These are phyloP conservation scores for Taiwanofungus camphoratus DNA, from an alignment of 1,284 basidiomycete genomes.

Conservation along the genomic window DNA sequence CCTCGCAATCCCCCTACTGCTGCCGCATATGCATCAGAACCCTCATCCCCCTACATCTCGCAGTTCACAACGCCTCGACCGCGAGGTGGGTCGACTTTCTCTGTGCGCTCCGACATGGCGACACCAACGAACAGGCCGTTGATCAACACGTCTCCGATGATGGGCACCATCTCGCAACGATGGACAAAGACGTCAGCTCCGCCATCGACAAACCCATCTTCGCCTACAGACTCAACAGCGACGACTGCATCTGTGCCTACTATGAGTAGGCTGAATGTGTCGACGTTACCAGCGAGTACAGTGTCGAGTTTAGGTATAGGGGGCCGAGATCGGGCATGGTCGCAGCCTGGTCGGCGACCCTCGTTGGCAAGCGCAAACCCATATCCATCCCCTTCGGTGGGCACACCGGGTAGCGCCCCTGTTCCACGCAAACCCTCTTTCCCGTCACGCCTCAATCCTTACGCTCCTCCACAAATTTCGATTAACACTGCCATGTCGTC, in stretches of 20 bases:
- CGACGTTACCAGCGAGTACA: conserved; percentile 37
- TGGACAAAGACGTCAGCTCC: conserved; percentile 58
- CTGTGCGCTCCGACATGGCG: conserved; percentile 37
- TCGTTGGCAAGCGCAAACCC: conserved; percentile 31
- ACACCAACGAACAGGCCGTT: conserved; percentile 27
- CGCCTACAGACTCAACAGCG: conserved; percentile 50
- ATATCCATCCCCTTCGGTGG: conserved; percentile 24
- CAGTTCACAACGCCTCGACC: conserved; percentile 41
- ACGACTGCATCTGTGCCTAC: conserved; percentile 38
- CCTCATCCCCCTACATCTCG: conserved; percentile 23
- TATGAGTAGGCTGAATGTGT: conserved; percentile 33
- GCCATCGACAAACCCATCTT: conserved; percentile 41
- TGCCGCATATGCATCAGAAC: conserved; percentile 11
- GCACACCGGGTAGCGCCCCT: conserved; percentile 25
- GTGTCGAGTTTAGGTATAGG: conserved; percentile 25
- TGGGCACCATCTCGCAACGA: conserved; percentile 67
- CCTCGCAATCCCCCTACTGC: conserved; percentile 27
- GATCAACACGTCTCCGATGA: conserved; percentile 53
- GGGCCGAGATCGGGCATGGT: conserved; percentile 57
- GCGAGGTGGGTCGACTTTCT: conserved; percentile 45
- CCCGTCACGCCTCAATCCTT: conserved; percentile 51
- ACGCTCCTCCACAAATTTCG: conserved; percentile 39
- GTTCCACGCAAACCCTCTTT: conserved; percentile 53
- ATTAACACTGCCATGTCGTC: conserved; percentile 48
- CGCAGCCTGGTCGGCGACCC: conserved; percentile 63